These are phyloP conservation scores for Albugo candida DNA, from an alignment of 352 stramenopile genomes.

Conservation along the genomic window DNA sequence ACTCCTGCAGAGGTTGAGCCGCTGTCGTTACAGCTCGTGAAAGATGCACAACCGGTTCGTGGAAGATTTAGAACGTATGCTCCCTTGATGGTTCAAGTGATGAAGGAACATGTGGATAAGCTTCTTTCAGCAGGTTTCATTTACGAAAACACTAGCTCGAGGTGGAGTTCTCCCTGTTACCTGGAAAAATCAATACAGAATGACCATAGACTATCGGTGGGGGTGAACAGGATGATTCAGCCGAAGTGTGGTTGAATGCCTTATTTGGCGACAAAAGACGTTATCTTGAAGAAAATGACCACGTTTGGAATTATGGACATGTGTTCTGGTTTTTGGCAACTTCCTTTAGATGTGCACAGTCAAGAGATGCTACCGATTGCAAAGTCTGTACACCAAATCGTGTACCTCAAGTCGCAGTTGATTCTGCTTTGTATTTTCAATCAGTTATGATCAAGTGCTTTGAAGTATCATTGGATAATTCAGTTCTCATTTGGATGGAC, in stretches of 20 bases:
- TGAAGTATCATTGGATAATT: conserved; percentile 4
- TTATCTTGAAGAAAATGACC: background rate
- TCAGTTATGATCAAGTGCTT: conserved; percentile 8
- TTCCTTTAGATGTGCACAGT: conserved; percentile 1
- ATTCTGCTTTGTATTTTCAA: conserved; percentile 6
- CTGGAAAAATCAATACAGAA: background rate
- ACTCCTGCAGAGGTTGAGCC: no score
- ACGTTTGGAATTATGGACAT: conserved; percentile 2
- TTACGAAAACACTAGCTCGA: no score
- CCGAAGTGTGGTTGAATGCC: background rate
- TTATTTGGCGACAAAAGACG: background rate
- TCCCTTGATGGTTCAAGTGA: no score
- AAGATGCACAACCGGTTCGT: no score
- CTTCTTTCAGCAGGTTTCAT: no score
- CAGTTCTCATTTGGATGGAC: conserved; percentile 16
- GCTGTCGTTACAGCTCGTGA: no score
- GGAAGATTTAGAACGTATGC: no score
- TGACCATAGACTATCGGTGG: background rate
- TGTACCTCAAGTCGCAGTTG: conserved; percentile 2
- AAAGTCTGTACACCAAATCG: conserved; percentile 10
- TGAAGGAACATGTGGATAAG: no score
- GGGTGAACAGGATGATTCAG: conserved; percentile 1
- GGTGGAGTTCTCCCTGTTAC: no score
- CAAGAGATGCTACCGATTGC: conserved; percentile 8
- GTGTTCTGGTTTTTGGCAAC: conserved; percentile 2